Evolutionary conservation across 345 rosid species (phyloP), one percentile per base, ranked within the genome.

Genomic region (Rhizophora mangle): DNA sequence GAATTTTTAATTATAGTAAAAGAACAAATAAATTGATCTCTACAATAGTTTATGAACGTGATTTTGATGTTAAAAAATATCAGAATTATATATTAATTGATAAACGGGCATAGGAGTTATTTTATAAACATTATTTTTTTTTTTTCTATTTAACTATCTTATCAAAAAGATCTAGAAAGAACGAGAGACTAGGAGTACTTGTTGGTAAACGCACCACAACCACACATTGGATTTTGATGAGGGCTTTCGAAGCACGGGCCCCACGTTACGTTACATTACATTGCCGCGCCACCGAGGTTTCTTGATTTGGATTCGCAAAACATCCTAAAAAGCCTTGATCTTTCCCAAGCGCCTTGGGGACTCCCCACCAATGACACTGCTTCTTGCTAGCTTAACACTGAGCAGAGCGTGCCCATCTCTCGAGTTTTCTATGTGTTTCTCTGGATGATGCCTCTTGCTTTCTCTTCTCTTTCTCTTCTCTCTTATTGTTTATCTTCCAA

Each of bases 291-390:
- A n/a, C 0, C 73, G 60, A 31, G 31, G 34, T 59, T 30, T 32
- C 67, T 26, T 37, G 53, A 9, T 74, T 70, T 68, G 67, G 78
- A 74, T 74, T n/a, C 34, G 3, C 67, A 31, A 58, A 54, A 70
- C 5, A 4, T 63, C 73, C 26, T 13, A 37, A 43, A 7, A 21
- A 39, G 15, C 73, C 83, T 84, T 76, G 74, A 31, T 82, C 85
- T 69, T 64, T 77, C 43, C 30, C 58, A 5, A 5, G 16, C 64
- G 49, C 16, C 47, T 6, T 24, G 7, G 64, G 7, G 64, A 29
- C 70, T 65, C 76, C 56, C 64, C 74, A 4, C 85, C 87, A 78
- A 2, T 60, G 82, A 51, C 56, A 57, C 56, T 16, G 5, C 29
- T 36, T 18, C 16, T 2, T 26, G 26, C 9, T n/a, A 43, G 16